phyloP scores from a whole-genome alignment of 225 moss, liverwort and hornwort genomes.

The Sphagnum tenellum region DNA sequence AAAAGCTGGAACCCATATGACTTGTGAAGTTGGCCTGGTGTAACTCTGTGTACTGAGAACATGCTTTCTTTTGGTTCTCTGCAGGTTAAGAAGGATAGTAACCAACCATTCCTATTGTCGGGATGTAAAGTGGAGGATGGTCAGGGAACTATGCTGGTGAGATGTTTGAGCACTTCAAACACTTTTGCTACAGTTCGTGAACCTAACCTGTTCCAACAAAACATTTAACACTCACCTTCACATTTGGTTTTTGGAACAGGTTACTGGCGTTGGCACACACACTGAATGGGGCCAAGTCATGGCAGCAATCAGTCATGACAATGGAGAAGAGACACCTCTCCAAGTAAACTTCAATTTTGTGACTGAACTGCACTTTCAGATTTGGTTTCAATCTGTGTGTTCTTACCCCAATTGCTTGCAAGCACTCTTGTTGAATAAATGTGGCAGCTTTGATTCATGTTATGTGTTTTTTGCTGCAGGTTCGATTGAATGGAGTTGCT shows the following conservation, averaged over 20 bases:
- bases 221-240: no score
- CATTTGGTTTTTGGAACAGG: slow-evolving; percentile 9
- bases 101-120: slow-evolving; percentile 60
- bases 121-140: slow-evolving; percentile 83
- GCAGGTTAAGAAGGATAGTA: slow-evolving; percentile 58
- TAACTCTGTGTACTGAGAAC: no score
- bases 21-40: no score
- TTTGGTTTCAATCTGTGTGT: no score
- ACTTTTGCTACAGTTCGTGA: no score
- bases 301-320: slow-evolving; percentile 62
- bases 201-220: no score
- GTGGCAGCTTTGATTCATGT: no score
- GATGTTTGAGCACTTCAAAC: no score
- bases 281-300: slow-evolving; percentile 79
- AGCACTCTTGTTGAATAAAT: no score
- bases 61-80: neutral
- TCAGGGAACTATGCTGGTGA: slow-evolving; percentile 72
- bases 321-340: slow-evolving; percentile 72
- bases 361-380: no score
- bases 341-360: slow-evolving; percentile 16
- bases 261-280: slow-evolving; percentile 60
- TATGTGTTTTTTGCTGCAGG: slow-evolving; percentile 15
- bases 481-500: slow-evolving; percentile 73
- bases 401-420: no score
- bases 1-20: no score